Base-by-base conservation (phyloP, 257 asterid genomes). In the Scutellaria baicalensis region DNA sequence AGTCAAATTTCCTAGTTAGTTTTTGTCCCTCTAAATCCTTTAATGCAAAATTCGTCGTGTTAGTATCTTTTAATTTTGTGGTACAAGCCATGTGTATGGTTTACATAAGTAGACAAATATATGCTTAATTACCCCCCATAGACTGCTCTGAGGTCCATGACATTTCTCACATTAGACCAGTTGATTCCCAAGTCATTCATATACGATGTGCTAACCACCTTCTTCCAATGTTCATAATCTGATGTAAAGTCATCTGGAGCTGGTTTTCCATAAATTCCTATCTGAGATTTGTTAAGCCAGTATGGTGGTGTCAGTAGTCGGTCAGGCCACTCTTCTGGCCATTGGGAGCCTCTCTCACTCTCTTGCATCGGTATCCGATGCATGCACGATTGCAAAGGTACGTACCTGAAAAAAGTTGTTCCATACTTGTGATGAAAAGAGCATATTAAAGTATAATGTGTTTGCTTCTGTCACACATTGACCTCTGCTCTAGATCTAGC, bases 311-410 rank as follows among this genome's bases (percentile, higher is more conserved):
- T 76, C 54, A 75, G 77, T 20, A 83, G 68, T 43, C 97, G 79
- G 69, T 75, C 80, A n/a, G 96, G 96, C 97, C 97, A 92, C 79
- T 89, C 90, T 60, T 81, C 90, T 6, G 97, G 97, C 97, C 96
- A 92, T 69, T 79, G 83, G 14, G 93, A 75, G n/a, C 97, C 97
- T 80, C 96, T 84, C 64, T 85, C 88, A 2, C 66, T 78, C 67
- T 81, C 88, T 68, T 74, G 84, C 6, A 71, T 47, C 9, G 91
- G 94, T 38, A 80, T 80, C 63, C 50, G 79, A 69, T 92, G 95
- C 87, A 92, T 86, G 67, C 98, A 89, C 48, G 98, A 68, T 66
- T 92, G 95, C 78, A 89, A 66, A 16, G 95, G 96, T 58, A 92
- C 78, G 72, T 88, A 85, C 97, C 97, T 88, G 88, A 61, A 82